These are phyloP conservation scores for Oryza coarctata DNA, from an alignment of 176 grass and related monocot genomes.

Conservation along the genomic window DNA sequence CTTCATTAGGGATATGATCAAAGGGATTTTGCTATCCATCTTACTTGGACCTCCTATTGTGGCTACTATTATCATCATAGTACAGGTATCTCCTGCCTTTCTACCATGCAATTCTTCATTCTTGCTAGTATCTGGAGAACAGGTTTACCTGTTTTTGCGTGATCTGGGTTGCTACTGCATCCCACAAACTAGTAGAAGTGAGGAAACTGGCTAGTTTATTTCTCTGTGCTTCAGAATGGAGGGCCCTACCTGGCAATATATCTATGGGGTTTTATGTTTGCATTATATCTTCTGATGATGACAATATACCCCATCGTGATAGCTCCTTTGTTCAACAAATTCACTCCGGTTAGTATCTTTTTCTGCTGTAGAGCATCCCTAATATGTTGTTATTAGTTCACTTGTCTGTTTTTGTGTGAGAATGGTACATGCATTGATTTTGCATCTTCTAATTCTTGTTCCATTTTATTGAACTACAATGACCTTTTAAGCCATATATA, in stretches of 20 bases:
- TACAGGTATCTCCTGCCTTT: slow-evolving; percentile 63
- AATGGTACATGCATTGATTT: neutral
- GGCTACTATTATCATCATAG: slow-evolving; percentile 86
- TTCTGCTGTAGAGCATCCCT: neutral
- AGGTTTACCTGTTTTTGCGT: neutral
- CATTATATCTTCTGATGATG: slow-evolving; percentile 85
- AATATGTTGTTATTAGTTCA: slow-evolving; percentile 30
- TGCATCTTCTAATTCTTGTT: slow-evolving; percentile 25
- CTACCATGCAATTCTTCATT: slow-evolving; percentile 4
- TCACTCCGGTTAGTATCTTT: slow-evolving; percentile 87
- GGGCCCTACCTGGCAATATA: slow-evolving; percentile 98
- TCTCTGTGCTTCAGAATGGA: slow-evolving; percentile 75
- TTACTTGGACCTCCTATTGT: slow-evolving; percentile 87
- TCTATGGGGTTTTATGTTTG: slow-evolving; percentile 98
- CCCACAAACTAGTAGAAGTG: neutral
- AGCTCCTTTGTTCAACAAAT: slow-evolving; percentile 97
- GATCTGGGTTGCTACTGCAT: neutral
- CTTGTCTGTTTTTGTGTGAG: slow-evolving; percentile 28
- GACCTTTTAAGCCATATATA: neutral
- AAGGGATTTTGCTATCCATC: slow-evolving; percentile 85
- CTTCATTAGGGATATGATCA: slow-evolving; percentile 85
- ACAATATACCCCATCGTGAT: slow-evolving; percentile 90
- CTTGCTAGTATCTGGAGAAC: neutral
- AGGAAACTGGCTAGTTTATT: slow-evolving; percentile 1
- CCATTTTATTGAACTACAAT: neutral